Base-by-base conservation (phyloP, 2,329 filamentous ascomycete species). In the Grosmannia serpens region DNA sequence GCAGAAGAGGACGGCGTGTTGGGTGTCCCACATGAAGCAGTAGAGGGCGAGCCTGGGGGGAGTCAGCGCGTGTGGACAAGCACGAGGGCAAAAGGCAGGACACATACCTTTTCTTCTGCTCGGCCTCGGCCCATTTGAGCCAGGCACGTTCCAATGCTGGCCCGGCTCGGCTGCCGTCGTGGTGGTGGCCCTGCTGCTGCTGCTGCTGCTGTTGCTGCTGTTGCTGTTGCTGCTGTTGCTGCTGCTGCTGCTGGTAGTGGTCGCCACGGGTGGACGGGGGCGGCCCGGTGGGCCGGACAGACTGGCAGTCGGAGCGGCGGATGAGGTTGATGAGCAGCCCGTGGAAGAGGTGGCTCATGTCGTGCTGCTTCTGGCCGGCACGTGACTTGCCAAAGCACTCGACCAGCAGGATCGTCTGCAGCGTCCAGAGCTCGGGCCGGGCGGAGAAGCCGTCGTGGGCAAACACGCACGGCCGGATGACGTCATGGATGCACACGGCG, bases 11-110 rank as follows among this genome's bases (percentile, higher is more conserved):
- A 63, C 62, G 26, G 62, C 62, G 27, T 63, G 62, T 44, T 63
- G 60, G 2, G 62, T 63, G 55, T 63, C 62, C 62, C 62, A 63
- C 59, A 63, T 61, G 56, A 63, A 63, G 44, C 60, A 63, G 33
- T 55, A 47, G 15, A 63, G 47, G 1, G 62, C 62, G 4, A 63
- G 60, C 7, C 57, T 59, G 46, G 2, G n/a, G 44, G 2, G n/a
- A 20, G 50, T 56, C 26, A 29, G 50, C 29, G 17, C n/a, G n/a
- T n/a, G 20, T 20, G 8, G 49, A 50, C 15, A 33, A 31, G 15
- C 13, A 4, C 20, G 15, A 29, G 22, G 11, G 24, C 10, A 56
- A 24, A 7, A 22, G 22, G 20, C 17, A 9, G 10, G 13, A 24
- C 15, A n/a, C 38, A 10, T 31, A 56, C 49, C 62, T 31, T 26